Conservation (phyloP, 2,329 filamentous ascomycete species). For the Neocucurbitaria cava region DNA sequence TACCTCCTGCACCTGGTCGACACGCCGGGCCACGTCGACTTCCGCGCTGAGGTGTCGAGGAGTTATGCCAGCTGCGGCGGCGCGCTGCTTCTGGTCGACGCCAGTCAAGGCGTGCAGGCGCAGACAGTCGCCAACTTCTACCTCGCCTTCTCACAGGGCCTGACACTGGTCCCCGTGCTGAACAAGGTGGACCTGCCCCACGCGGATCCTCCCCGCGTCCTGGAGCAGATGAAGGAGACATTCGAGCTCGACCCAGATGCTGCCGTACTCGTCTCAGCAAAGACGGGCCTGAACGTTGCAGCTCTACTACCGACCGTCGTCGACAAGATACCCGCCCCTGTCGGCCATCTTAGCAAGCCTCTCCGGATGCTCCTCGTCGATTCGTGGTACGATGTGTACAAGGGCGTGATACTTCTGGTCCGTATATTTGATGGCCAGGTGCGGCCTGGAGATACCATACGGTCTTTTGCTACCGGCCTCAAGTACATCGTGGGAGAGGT, state of each 20-base stretch:
- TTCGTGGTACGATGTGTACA: slow-evolving; percentile 97
- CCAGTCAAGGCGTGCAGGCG: slow-evolving; percentile 94
- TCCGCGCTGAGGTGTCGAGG: slow-evolving; percentile 91
- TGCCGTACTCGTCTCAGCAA: slow-evolving; percentile 84
- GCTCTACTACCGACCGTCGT: slow-evolving; percentile 85
- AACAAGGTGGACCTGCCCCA: slow-evolving; percentile 96
- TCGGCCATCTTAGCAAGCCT: slow-evolving; percentile 75
- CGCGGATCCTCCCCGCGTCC: slow-evolving; percentile 82
- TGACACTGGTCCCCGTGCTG: slow-evolving; percentile 86
- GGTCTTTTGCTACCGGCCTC: slow-evolving; percentile 85
- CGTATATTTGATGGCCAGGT: slow-evolving; percentile 89
- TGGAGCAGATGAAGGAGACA: slow-evolving; percentile 82
- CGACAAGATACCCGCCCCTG: slow-evolving; percentile 80
- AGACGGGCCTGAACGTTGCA: slow-evolving; percentile 88
- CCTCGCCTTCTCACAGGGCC: slow-evolving; percentile 88
- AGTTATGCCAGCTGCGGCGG: slow-evolving; percentile 97
- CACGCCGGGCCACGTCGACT: slow-evolving; percentile 97
- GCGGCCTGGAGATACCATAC: slow-evolving; percentile 80
- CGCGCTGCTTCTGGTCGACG: slow-evolving; percentile 87
- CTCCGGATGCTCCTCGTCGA: slow-evolving; percentile 89
- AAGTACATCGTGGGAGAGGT: slow-evolving; percentile 96
- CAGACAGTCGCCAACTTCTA: slow-evolving; percentile 99
- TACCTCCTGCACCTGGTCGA: slow-evolving; percentile 96
- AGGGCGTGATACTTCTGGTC: slow-evolving; percentile 89
- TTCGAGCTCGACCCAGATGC: slow-evolving; percentile 86